Base-by-base conservation (phyloP, 805 yeast genomes). In the Diddensiella transvaalensis region DNA sequence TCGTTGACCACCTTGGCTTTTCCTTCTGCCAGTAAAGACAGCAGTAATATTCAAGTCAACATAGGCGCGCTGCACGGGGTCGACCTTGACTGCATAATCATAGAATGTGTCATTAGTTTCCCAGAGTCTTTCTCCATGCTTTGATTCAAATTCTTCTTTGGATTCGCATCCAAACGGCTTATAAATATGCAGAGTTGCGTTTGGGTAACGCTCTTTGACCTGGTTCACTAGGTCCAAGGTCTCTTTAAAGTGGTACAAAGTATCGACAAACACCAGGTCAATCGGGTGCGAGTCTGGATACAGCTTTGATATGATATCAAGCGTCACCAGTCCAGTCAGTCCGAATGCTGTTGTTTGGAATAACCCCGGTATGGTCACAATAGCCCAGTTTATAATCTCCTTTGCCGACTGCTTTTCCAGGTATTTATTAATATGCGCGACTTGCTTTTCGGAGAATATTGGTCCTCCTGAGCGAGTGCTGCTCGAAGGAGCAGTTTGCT, bases 261-360 rank as follows among this genome's bases (percentile, higher is more conserved):
- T 91, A 63, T 91, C 97, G 42, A 90, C 74, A 64, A 91, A 91
- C 1, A 91, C 83, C 48, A 90, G 71, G 47, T 89, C 95, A 4
- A 86, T 72, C 0, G 82, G 76, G 39, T 68, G 64, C 51, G 55
- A 49, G 6, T 50, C 52, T 32, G 51, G 62, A 49, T 53, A 63
- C 41, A 83, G 58, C 60, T 81, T 79, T 26, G 85, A 75, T 23
- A 90, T 66, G 77, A 90, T 85, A 64, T 90, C 96, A 38, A 87
- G 72, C 10, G 91, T 90, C 24, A 85, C 96, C 50, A 91, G 68
- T 0, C 98, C 98, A 1, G 96, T 87, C 41, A 91, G 74, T 0
- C 98, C 98, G 68, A 91, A 89, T 1, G 98, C 98, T 0, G 98
- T 88, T 1, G 96, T 89, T 67, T 91, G 98, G 61, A 65, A 90